Conservation (phyloP, 768 basidiomycete species). For the Mycena amicta region DNA sequence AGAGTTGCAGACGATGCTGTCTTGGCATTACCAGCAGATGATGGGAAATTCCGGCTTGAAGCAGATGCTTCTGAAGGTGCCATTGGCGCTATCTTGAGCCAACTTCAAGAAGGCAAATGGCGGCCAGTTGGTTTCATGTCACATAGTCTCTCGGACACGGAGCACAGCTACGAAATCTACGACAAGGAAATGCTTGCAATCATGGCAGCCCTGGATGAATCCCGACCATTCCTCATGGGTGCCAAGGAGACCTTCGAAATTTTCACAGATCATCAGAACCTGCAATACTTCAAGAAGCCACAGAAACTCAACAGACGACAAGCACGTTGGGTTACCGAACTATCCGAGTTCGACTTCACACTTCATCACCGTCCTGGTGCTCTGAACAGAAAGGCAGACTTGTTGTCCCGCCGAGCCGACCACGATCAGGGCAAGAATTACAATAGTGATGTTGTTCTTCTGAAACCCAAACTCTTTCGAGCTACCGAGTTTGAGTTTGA, state of each 20-base stretch:
- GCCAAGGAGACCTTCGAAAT: not conserved
- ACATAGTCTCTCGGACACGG: slow-evolving; percentile 29
- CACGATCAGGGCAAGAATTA: slow-evolving; percentile 16
- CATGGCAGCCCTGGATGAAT: slow-evolving; percentile 33
- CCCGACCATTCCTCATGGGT: slow-evolving; percentile 20
- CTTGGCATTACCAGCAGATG: not conserved
- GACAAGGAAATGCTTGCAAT: slow-evolving; percentile 54
- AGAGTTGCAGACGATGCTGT: slow-evolving; percentile 1
- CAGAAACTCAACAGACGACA: slow-evolving; percentile 7
- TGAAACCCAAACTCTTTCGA: slow-evolving; percentile 5
- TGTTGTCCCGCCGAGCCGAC: slow-evolving; percentile 11
- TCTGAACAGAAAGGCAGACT: not conserved
- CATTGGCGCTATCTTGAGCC: slow-evolving; percentile 27
- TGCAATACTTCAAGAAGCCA: slow-evolving; percentile 11
- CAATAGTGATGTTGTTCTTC: slow-evolving; percentile 1
- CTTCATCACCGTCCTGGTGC: not conserved
- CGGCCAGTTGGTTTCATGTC: slow-evolving; percentile 44
- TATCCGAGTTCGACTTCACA: not conserved
- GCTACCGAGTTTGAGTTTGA: not conserved
- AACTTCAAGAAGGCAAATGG: slow-evolving; percentile 26
- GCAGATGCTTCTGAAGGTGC: slow-evolving; percentile 29
- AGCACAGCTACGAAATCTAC: slow-evolving; percentile 50
- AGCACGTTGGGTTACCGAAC: not conserved
- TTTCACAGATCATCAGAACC: slow-evolving; percentile 18
- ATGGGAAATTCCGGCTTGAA: slow-evolving; percentile 22